phyloP scores from a whole-genome alignment of 352 stramenopile genomes.

The Blastocystis sp. region DNA sequence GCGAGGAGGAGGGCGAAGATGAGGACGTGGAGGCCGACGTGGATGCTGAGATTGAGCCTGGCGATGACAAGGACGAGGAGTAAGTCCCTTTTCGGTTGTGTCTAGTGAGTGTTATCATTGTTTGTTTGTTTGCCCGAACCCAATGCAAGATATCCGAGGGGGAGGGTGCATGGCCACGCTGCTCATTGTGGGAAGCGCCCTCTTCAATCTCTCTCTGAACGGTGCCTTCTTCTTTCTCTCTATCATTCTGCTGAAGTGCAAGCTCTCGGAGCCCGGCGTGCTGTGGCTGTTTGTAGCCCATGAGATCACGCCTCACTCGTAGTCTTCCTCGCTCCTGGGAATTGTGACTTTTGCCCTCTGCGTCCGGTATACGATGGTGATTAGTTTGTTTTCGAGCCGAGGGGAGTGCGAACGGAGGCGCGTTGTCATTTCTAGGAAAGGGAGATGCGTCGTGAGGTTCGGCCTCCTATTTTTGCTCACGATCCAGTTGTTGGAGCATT shows the following conservation, averaged over 20 bases:
- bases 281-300: neutral
- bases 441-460: neutral
- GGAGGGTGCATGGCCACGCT: neutral
- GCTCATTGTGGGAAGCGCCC: neutral
- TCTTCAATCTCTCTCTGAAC: conserved; percentile 8
- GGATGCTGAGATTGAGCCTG: conserved; percentile 6
- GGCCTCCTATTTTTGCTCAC: neutral
- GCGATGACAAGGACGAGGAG: conserved; percentile 48
- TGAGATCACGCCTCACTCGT: neutral
- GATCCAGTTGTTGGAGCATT: neutral
- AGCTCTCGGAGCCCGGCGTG: neutral
- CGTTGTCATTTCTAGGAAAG: neutral
- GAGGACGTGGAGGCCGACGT: conserved; percentile 26
- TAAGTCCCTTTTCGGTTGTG: conserved; percentile 62
- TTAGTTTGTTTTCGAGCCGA: neutral
- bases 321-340: neutral
- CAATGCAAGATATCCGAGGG: neutral
- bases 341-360: conserved; percentile 8
- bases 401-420: neutral
- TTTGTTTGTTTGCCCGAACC: conserved; percentile 19
- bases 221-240: neutral
- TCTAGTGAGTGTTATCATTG: conserved; percentile 19
- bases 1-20: conserved; percentile 32
- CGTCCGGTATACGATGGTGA: neutral
- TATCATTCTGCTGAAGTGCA: neutral